These are phyloP conservation scores for Mycosphaerella sp. DNA, from an alignment of 2,329 filamentous ascomycete species.

Conservation along the genomic window DNA sequence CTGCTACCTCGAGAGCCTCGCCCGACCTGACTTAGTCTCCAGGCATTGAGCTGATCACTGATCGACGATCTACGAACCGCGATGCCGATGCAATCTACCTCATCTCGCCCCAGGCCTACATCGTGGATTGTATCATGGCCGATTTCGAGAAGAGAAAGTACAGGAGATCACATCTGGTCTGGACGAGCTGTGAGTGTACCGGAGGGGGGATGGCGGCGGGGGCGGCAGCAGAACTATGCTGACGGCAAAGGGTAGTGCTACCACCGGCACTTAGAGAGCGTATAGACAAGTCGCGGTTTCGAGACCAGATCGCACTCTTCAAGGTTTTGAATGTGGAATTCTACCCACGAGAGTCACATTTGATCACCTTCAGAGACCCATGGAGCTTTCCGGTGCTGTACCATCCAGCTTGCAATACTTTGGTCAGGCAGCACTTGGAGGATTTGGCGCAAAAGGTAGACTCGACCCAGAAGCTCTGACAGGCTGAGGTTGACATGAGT, in stretches of 20 bases:
- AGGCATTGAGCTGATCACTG: constrained; percentile 95
- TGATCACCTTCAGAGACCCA: constrained; percentile 87
- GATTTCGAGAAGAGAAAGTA: constrained; percentile 85
- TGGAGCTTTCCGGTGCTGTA: constrained; percentile 93
- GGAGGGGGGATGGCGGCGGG: neutral
- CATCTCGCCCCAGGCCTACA: constrained; percentile 75
- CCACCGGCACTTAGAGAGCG: constrained; percentile 63
- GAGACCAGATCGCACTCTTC: constrained; percentile 71
- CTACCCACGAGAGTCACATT: constrained; percentile 81
- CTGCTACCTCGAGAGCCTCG: neutral
- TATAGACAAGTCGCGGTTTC: constrained; percentile 64
- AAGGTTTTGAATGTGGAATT: constrained; percentile 82
- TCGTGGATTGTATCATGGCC: constrained; percentile 88
- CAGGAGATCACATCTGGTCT: constrained; percentile 70
- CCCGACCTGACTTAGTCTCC: constrained; percentile 30
- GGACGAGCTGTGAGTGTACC: constrained; percentile 59
- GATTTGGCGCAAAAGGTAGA: constrained; percentile 76
- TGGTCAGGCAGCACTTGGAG: constrained; percentile 78
- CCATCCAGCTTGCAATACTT: constrained; percentile 79
- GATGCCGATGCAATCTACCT: constrained; percentile 95
- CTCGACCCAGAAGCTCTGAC: no score
- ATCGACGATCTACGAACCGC: constrained; percentile 71
- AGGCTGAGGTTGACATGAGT: neutral
- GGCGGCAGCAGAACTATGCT: neutral
- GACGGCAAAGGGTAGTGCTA: constrained; percentile 47